Percentiles rank a stretch among this genome's conserved stretches.
These are phyloP conservation scores for Ustilago cynodontis DNA, from an alignment of 1,284 basidiomycete species.

Conservation along the genomic window DNA sequence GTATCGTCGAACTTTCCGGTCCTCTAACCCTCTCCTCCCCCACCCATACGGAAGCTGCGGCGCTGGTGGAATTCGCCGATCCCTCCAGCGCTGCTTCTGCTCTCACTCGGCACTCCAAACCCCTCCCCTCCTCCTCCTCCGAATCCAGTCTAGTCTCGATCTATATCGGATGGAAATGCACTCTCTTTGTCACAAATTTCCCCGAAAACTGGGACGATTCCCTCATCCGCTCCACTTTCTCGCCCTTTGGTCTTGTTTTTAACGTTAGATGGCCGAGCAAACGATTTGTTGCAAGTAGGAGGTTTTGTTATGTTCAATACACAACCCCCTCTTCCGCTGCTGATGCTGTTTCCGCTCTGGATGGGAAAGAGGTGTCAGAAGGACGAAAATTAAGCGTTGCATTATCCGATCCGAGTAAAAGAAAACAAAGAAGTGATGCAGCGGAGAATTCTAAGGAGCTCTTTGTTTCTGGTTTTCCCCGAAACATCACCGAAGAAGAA, in stretches of 20 bases:
- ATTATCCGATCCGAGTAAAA: conserved; percentile 89
- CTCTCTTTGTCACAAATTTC: conserved; percentile 96
- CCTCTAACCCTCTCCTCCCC: conserved; percentile 38
- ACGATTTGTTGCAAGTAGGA: conserved; percentile 87
- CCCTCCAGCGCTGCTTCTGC: conserved; percentile 78
- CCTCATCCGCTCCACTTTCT: conserved; percentile 80
- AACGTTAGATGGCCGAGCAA: conserved; percentile 98
- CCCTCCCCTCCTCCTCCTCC: conserved; percentile 74
- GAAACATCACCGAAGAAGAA: conserved; percentile 80
- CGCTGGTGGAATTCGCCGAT: conserved; percentile 70
- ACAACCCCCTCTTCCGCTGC: conserved; percentile 85
- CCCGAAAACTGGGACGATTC: conserved; percentile 85
- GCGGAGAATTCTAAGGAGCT: conserved; percentile 83
- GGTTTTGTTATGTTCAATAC: conserved; percentile 96
- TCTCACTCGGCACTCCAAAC: conserved; percentile 92
- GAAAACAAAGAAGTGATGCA: conserved; percentile 87
- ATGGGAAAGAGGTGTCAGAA: conserved; percentile 78
- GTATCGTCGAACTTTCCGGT: conserved; percentile 58
- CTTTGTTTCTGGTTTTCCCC: conserved; percentile 85
- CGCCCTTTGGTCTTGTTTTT: conserved; percentile 86
- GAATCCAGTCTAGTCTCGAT: conserved; percentile 75
- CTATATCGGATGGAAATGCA: conserved; percentile 91
- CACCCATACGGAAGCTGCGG: conserved; percentile 62
- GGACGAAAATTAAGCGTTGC: conserved; percentile 80
- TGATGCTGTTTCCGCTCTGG: conserved; percentile 80